Evolutionary conservation across 2,329 filamentous ascomycete species (phyloP).

Genomic region (Aureobasidium sp.): DNA sequence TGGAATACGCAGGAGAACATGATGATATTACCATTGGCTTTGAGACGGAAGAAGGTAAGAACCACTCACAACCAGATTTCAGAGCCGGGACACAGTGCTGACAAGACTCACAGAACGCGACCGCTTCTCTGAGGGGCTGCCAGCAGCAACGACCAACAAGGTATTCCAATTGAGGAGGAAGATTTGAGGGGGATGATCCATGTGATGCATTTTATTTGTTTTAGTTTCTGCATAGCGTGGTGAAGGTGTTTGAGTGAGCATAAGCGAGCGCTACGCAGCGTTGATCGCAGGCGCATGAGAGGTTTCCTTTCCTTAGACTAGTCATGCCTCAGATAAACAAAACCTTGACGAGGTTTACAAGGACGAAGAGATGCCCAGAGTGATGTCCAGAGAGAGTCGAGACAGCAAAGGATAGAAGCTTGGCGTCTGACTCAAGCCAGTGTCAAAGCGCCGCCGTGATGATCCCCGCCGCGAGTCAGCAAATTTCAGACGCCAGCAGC

Average conservation of each 20-base stretch:
- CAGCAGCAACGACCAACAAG: slow-evolving; percentile 33
- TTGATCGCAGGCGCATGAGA: neutral
- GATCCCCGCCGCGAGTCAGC: neutral
- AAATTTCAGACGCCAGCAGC: neutral
- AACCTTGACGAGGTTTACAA: no score
- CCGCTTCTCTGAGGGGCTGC: slow-evolving; percentile 39
- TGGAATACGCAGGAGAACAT: slow-evolving; percentile 85
- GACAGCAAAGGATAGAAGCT: neutral
- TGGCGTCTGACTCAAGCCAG: neutral
- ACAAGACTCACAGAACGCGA: slow-evolving; percentile 36
- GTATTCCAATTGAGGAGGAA: slow-evolving; percentile 11
- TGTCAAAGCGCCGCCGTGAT: neutral
- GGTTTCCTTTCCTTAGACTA: neutral
- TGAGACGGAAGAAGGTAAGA: slow-evolving; percentile 55
- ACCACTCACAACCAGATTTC: no score
- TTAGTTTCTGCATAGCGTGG: slow-evolving; percentile 6
- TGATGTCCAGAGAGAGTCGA: neutral
- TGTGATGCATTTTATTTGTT: neutral
- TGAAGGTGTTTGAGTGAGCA: neutral
- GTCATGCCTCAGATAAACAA: no score
- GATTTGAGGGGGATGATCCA: neutral
- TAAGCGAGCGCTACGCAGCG: neutral
- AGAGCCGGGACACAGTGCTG: slow-evolving; percentile 19
- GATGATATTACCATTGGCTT: slow-evolving; percentile 85
- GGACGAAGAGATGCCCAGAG: neutral